Evolutionary conservation across 176 grass and related monocot species (phyloP).

Genomic region (Phoenix dactylifera): DNA sequence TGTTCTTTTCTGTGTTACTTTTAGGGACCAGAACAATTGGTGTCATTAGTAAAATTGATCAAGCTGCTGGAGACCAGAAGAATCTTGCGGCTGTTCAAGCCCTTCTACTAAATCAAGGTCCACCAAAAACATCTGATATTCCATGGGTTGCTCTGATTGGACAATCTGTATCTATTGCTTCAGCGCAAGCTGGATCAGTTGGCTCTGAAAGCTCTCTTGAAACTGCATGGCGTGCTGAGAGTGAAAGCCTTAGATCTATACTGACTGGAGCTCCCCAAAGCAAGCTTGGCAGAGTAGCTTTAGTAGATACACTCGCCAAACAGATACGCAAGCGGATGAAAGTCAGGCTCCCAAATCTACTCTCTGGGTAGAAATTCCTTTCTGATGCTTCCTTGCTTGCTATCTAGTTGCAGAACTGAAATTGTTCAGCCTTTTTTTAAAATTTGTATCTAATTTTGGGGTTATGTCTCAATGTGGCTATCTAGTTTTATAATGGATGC

Average conservation of each 20-base stretch:
- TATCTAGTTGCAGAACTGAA: no score
- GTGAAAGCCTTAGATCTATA: conserved; percentile 64
- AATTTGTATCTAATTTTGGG: no score
- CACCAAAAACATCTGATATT: conserved; percentile 65
- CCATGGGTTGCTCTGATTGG: conserved; percentile 85
- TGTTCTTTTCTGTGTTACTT: conserved; percentile 25
- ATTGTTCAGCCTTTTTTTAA: no score
- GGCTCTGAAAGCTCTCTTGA: conserved; percentile 79
- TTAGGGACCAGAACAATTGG: conserved; percentile 91
- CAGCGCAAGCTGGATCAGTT: conserved; percentile 62
- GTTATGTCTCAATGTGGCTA: no score
- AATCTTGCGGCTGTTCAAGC: conserved; percentile 66
- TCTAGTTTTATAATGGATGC: no score
- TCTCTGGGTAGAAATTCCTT: conserved; percentile 50
- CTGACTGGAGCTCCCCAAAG: conserved; percentile 57
- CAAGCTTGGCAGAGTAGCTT: conserved; percentile 69
- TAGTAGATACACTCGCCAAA: conserved; percentile 67
- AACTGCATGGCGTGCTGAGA: conserved; percentile 76
- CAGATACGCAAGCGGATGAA: conserved; percentile 87
- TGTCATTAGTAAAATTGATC: conserved; percentile 57
- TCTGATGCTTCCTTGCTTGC: not conserved
- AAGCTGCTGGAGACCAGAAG: conserved; percentile 65
- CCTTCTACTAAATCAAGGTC: conserved; percentile 62
- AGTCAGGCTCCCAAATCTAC: conserved; percentile 75
- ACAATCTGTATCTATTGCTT: conserved; percentile 72